A percentile compares a stretch with the other conserved stretches of the same genome.
These are phyloP conservation scores for Pascua sp. DNA, from an alignment of 1,284 basidiomycete species.

Conservation along the genomic window DNA sequence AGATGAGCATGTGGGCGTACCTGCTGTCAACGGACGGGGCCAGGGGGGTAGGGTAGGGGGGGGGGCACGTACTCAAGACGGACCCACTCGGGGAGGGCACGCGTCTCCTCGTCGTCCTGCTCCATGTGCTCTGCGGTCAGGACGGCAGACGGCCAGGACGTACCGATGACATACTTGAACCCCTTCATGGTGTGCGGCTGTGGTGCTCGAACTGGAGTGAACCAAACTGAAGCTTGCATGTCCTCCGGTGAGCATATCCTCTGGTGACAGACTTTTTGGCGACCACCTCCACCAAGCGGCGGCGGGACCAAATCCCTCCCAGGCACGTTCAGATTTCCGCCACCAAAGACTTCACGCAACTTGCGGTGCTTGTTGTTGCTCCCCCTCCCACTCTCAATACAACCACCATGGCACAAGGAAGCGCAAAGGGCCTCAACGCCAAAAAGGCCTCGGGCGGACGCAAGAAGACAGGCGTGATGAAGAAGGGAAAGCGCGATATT, in stretches of 20 bases:
- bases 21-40: constrained; percentile 35
- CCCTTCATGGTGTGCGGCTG: constrained; percentile 14
- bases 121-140: constrained; percentile 81
- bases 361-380: no score
- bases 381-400: no score
- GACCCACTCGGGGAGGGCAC: constrained; percentile 76
- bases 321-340: no score
- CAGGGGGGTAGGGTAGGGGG: constrained; percentile 13
- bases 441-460: constrained; percentile 34
- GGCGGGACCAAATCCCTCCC: no score
- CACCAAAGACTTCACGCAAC: not conserved
- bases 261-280: no score
- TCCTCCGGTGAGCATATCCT: no score
- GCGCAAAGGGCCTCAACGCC: constrained; percentile 31
- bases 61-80: constrained; percentile 64
- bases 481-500: constrained; percentile 40
- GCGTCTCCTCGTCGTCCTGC: constrained; percentile 73
- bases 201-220: not conserved
- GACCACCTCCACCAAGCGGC: no score
- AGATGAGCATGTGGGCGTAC: constrained; percentile 67
- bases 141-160: constrained; percentile 1
- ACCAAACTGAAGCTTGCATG: not conserved
- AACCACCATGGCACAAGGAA: constrained; percentile 43
- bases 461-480: constrained; percentile 39
- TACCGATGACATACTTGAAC: constrained; percentile 47